A percentile compares a stretch with the other conserved stretches of the same genome.
Evolutionary conservation across 192 early-diverging fungal genomes (phyloP).

Genomic region (Spinellus fusiger): DNA sequence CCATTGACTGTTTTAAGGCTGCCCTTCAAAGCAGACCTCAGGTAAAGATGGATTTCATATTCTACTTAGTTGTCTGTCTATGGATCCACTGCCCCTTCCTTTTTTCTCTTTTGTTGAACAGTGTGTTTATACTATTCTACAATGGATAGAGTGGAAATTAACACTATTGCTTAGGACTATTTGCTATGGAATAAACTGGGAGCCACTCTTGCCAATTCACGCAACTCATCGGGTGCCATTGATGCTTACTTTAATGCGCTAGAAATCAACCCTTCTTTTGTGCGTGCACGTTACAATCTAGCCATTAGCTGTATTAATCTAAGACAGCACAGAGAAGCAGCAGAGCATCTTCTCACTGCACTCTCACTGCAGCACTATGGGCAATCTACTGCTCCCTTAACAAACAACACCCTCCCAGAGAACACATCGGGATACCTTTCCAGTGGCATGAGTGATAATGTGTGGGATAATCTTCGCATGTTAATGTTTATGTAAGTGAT

Average conservation of each 20-base stretch:
- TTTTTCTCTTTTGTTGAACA: no score
- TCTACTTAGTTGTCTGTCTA: not conserved
- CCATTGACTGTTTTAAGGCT: slow-evolving; percentile 94
- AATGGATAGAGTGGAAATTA: not conserved
- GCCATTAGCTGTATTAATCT: slow-evolving; percentile 89
- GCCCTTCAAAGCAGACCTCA: slow-evolving; percentile 80
- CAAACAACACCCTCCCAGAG: slow-evolving; percentile 27
- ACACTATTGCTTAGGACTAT: slow-evolving; percentile 68
- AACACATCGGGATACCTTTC: slow-evolving; percentile 32
- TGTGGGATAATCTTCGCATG: slow-evolving; percentile 85
- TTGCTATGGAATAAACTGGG: slow-evolving; percentile 96
- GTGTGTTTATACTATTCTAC: no score
- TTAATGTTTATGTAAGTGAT: slow-evolving; percentile 39
- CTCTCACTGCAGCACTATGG: slow-evolving; percentile 70
- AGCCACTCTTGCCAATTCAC: slow-evolving; percentile 90
- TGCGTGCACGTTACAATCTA: slow-evolving; percentile 95
- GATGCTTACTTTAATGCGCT: slow-evolving; percentile 93
- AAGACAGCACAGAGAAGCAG: slow-evolving; percentile 82
- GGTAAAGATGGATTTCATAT: no score
- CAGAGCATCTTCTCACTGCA: slow-evolving; percentile 87
- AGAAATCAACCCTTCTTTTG: slow-evolving; percentile 90
- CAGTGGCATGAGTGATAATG: slow-evolving; percentile 60
- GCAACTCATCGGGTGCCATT: slow-evolving; percentile 69
- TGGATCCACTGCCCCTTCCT: not conserved
- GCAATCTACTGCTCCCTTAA: slow-evolving; percentile 33